phyloP scores from a whole-genome alignment of 2,329 filamentous ascomycete species.

The Aureobasidium mangrovei region DNA sequence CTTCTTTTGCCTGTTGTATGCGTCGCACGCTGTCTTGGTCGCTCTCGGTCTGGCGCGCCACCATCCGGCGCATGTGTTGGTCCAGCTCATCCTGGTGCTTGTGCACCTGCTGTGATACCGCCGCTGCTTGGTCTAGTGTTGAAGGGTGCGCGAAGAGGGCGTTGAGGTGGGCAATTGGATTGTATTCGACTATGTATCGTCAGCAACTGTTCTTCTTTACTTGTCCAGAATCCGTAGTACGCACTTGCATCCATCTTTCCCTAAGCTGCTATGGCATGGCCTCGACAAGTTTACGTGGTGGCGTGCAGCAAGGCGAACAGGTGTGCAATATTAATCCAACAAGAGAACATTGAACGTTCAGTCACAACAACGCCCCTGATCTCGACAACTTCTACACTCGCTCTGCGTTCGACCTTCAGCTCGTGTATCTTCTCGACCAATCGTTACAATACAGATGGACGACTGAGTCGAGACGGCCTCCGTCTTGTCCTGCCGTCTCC shows the following conservation, averaged over 20 bases:
- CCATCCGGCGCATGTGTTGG: conserved; percentile 62
- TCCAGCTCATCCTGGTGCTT: conserved; percentile 76
- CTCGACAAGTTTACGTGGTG: neutral
- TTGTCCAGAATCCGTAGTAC: neutral
- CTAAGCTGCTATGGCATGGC: neutral
- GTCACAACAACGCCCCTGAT: no score
- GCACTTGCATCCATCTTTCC: conserved; percentile 4
- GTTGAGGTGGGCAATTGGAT: conserved; percentile 89
- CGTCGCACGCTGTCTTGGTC: conserved; percentile 81
- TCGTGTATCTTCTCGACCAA: no score
- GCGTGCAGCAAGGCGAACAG: neutral
- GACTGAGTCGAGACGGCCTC: no score
- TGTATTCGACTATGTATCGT: conserved; percentile 59
- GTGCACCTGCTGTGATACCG: conserved; percentile 65
- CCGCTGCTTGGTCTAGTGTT: conserved; percentile 65
- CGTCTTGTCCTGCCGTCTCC: neutral
- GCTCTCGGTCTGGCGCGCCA: conserved; percentile 68
- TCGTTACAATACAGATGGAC: no score
- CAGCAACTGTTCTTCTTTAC: neutral
- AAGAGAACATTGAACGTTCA: no score
- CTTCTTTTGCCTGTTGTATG: conserved; percentile 83
- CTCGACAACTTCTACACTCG: no score
- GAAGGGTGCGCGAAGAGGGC: conserved; percentile 85
- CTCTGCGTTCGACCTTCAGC: no score
- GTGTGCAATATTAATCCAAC: neutral